Percentiles rank a stretch among this genome's conserved stretches.
Conservation (phyloP, 192 early-diverging fungal species). For the Lunasporangiospora selenospora region DNA sequence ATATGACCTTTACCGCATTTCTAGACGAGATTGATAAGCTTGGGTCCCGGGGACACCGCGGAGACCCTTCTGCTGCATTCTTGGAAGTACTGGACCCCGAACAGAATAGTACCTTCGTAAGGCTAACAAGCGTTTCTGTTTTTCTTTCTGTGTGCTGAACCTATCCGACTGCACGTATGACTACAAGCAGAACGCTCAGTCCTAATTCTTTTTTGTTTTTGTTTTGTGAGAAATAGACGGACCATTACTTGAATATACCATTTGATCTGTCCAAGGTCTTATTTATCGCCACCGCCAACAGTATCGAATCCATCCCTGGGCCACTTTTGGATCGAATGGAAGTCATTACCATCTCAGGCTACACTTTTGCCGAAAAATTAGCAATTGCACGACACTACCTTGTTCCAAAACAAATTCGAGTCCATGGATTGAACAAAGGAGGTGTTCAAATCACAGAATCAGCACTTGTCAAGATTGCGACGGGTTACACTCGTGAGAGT, state of each 20-base stretch:
- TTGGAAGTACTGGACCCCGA: conserved; percentile 89
- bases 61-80: conserved; percentile 83
- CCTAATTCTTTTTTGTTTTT: no score
- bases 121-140: no score
- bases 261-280: conserved; percentile 64
- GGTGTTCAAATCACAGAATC: conserved; percentile 53
- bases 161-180: no score
- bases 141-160: no score
- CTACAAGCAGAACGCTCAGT: no score
- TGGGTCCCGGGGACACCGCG: conserved; percentile 65
- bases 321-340: conserved; percentile 84
- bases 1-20: no score
- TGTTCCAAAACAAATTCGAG: conserved; percentile 69
- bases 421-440: conserved; percentile 59
- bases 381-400: conserved; percentile 71
- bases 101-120: conserved; percentile 78
- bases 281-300: conserved; percentile 82
- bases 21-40: conserved; percentile 88
- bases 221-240: no score
- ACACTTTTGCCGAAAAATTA: conserved; percentile 79
- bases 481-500: conserved; percentile 73
- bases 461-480: conserved; percentile 61
- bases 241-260: conserved; percentile 75
- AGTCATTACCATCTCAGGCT: conserved; percentile 69
- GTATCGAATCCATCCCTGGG: conserved; percentile 68